Percentiles rank a stretch among this genome's conserved stretches.
These are phyloP conservation scores for Fusarium haematococcum DNA, from an alignment of 2,329 filamentous ascomycete genomes.

Conservation along the genomic window DNA sequence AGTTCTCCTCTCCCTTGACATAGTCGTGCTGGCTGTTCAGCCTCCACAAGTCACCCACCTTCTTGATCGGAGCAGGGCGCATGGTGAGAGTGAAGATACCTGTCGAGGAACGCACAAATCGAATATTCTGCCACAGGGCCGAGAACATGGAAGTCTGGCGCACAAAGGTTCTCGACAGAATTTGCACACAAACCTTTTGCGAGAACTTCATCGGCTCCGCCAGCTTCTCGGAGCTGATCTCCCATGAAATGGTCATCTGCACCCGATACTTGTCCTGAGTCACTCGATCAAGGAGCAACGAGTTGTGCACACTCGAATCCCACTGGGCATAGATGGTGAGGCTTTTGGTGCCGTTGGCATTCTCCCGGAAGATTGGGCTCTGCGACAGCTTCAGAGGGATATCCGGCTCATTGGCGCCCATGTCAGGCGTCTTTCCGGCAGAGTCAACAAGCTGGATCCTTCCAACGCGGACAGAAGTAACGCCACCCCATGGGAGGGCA, in stretches of 20 bases:
- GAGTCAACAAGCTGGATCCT: constrained; percentile 86
- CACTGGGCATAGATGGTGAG: constrained; percentile 92
- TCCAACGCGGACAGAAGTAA: constrained; percentile 81
- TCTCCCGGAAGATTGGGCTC: constrained; percentile 82
- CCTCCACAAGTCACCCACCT: constrained; percentile 92
- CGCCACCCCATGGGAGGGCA: constrained; percentile 87
- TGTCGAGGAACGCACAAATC: constrained; percentile 88
- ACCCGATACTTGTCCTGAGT: constrained; percentile 94
- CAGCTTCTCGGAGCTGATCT: constrained; percentile 84
- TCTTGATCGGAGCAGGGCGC: constrained; percentile 89
- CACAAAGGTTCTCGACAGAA: constrained; percentile 85
- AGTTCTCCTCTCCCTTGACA: constrained; percentile 92
- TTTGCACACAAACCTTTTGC: constrained; percentile 83
- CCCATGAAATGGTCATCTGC: constrained; percentile 88
- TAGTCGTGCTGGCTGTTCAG: constrained; percentile 96
- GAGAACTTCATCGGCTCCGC: constrained; percentile 91
- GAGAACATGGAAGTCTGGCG: constrained; percentile 89
- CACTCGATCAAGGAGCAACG: constrained; percentile 90
- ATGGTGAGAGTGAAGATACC: constrained; percentile 89
- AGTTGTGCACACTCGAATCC: constrained; percentile 94
- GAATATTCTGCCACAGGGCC: constrained; percentile 84
- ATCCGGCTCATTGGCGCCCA: constrained; percentile 77
- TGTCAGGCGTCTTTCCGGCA: constrained; percentile 84
- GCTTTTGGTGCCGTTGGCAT: constrained; percentile 89
- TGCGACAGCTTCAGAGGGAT: constrained; percentile 82